Evolutionary conservation across 208 protist species (phyloP), one percentile per base, ranked within the genome.

Genomic region (Tritrichomonas foetus): DNA sequence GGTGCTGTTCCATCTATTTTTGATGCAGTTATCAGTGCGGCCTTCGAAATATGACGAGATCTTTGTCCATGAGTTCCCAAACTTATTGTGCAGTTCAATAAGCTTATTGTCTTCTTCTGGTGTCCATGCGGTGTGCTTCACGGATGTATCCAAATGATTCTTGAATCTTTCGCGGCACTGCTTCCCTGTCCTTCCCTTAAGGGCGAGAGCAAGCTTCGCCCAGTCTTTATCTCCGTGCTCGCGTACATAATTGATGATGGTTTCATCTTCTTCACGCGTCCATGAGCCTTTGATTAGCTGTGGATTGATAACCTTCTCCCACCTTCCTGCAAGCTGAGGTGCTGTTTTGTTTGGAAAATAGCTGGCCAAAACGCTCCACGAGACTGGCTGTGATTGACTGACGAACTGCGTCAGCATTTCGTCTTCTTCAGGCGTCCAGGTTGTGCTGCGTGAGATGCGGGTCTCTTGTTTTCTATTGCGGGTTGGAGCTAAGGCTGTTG

Each of bases 1-100:
- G 16, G 95, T 96, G 14, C 95, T 96, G 72, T 96, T 96, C 95
- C 95, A 96, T 36, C 94, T 89, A 78, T 96, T 96, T 78, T 96
- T 96, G 13, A 96, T 95, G 30, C 94, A 93, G 69, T 96, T 96
- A 93, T 96, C 95, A 39, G 95, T 96, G 16, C 94, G 25, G 3
- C 78, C 78, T 57, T 53, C 47, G 47, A 89, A 89, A 36, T 47
- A 89, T 39, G 47, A 33, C 8, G 78, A 20, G 25, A 89, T 89
- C 27, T 53, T 89, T 20, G 78, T 89, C 78, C 78, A 89, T 13
- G 14, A n/a, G 27, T 89, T 89, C 20, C 78, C 78, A 16, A 89
- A 33, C 39, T 57, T 89, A 1, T 89, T 47, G 27, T 89, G 78
- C 1, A 53, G 30, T 16, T 89, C 78, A 14, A 89, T 89, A 0